A percentile compares a stretch with the other conserved stretches of the same genome.
These are phyloP conservation scores for Fraxinus sp. DNA, from an alignment of 305 asterid species.

Conservation along the genomic window DNA sequence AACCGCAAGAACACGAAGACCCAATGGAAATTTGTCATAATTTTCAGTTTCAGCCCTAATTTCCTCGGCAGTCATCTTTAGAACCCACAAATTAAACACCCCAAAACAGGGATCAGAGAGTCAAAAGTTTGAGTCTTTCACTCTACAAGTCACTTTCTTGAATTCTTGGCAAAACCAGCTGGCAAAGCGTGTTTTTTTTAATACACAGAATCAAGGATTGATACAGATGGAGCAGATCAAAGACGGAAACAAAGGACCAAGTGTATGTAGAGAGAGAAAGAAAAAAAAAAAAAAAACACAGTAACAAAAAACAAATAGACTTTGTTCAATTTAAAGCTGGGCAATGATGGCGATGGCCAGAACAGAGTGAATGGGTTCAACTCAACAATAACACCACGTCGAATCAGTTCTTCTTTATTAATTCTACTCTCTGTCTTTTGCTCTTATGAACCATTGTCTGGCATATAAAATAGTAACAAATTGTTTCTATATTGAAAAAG, in stretches of 20 bases:
- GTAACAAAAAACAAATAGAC: conserved; percentile 15
- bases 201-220: conserved; percentile 16
- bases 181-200: conserved; percentile 20
- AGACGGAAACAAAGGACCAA: conserved; percentile 19
- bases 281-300: neutral
- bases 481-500: conserved; percentile 20
- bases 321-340: conserved; percentile 32
- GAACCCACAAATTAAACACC: conserved; percentile 22
- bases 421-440: conserved; percentile 6
- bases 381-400: conserved; percentile 39
- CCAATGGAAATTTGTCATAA: conserved; percentile 49
- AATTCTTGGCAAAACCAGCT: conserved; percentile 33
- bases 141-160: conserved; percentile 31
- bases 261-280: conserved; percentile 13
- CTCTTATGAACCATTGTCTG: neutral
- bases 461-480: neutral
- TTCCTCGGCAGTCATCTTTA: conserved; percentile 50
- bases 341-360: conserved; percentile 43
- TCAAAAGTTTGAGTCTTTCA: conserved; percentile 24
- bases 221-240: conserved; percentile 28
- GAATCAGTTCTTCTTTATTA: conserved; percentile 24
- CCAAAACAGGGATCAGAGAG: conserved; percentile 26
- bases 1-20: conserved; percentile 72
- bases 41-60: conserved; percentile 35
- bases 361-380: conserved; percentile 30